These are phyloP conservation scores for Ogataea paradorogensis DNA, from an alignment of 805 yeast species.

Conservation along the genomic window DNA sequence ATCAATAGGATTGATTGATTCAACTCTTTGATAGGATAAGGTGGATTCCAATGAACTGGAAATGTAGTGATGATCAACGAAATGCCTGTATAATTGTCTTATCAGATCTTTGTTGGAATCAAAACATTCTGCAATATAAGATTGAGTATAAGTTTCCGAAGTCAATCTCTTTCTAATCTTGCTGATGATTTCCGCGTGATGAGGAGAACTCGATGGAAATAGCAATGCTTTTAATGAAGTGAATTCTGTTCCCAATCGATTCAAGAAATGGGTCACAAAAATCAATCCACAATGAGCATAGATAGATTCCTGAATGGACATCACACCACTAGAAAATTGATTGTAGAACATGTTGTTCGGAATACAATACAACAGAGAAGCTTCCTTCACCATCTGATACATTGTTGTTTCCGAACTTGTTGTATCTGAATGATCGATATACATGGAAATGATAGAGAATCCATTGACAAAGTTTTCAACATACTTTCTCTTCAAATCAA, in stretches of 20 bases:
- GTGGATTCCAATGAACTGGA: constrained; percentile 71
- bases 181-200: constrained; percentile 71
- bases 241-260: constrained; percentile 90
- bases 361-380: constrained; percentile 84
- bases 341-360: constrained; percentile 82
- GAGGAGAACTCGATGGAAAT: constrained; percentile 56
- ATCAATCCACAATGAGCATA: constrained; percentile 93
- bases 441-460: constrained; percentile 80
- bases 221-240: constrained; percentile 62
- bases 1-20: constrained; percentile 72
- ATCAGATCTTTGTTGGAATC: constrained; percentile 67
- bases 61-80: constrained; percentile 87
- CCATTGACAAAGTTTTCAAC: constrained; percentile 94
- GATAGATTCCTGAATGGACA: constrained; percentile 90
- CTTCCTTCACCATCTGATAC: constrained; percentile 89
- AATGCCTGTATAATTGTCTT: constrained; percentile 81
- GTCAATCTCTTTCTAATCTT: constrained; percentile 85
- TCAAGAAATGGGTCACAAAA: constrained; percentile 90
- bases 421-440: constrained; percentile 62
- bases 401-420: constrained; percentile 65
- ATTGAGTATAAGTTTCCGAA: constrained; percentile 88
- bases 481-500: constrained; percentile 82
- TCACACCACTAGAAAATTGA: constrained; percentile 66
- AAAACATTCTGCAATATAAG: constrained; percentile 75
- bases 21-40: constrained; percentile 79